These are phyloP conservation scores for Fusarium sp. DNA, from an alignment of 2,329 filamentous ascomycete genomes.

Conservation along the genomic window DNA sequence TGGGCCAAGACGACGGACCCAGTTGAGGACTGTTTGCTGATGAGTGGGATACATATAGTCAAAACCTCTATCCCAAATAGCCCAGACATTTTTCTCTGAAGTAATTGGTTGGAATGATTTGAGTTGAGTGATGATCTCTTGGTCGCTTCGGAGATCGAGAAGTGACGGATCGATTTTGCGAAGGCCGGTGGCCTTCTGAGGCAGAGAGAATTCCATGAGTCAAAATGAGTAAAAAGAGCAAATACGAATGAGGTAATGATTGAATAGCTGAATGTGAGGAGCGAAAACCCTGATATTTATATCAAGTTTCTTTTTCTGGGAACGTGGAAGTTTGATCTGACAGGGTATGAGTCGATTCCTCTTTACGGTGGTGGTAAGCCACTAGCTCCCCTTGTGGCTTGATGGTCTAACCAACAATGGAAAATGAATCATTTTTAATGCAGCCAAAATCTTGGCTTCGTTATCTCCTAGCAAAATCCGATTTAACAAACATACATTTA, in stretches of 20 bases:
- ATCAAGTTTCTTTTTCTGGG: not conserved
- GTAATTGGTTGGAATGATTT: conserved; percentile 47
- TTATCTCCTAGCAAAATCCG: not conserved
- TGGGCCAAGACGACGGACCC: conserved; percentile 54
- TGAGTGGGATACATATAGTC: conserved; percentile 52
- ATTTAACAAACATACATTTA: not conserved
- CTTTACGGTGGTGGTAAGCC: too few species aligned
- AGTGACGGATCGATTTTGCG: not conserved
- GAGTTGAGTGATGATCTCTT: conserved; percentile 48
- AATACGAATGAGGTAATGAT: not conserved
- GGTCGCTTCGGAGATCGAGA: conserved; percentile 46
- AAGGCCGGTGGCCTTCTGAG: conserved; percentile 15
- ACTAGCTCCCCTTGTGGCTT: not conserved
- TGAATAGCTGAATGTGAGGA: not conserved
- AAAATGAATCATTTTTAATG: not conserved
- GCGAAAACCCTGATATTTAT: not conserved
- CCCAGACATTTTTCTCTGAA: conserved; percentile 59
- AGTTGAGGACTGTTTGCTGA: conserved; percentile 53
- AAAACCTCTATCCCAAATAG: conserved; percentile 57
- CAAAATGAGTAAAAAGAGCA: too few species aligned
- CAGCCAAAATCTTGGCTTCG: not conserved
- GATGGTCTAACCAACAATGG: not conserved
- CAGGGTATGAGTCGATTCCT: not conserved
- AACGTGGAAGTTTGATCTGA: not conserved
- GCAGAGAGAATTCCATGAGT: conserved; percentile 4